These are phyloP conservation scores for Agrocybe praecox DNA, from an alignment of 768 basidiomycete genomes.

Conservation along the genomic window DNA sequence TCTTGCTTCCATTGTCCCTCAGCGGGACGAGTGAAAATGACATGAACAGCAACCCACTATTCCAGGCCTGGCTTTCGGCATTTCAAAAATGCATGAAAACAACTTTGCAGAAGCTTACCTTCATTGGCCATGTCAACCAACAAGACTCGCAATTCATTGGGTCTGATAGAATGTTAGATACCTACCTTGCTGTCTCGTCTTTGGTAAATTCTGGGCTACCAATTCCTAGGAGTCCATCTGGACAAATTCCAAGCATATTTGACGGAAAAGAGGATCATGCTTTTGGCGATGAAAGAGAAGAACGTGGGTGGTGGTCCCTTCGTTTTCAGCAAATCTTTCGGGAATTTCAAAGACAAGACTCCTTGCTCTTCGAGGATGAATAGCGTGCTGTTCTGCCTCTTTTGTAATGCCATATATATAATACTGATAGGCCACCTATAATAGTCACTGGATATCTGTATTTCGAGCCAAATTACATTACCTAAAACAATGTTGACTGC, in stretches of 20 bases:
- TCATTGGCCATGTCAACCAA: constrained; percentile 22
- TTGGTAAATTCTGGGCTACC: constrained; percentile 50
- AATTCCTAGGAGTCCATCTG: constrained; percentile 74
- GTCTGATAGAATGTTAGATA: constrained; percentile 27
- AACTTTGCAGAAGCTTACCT: constrained; percentile 41
- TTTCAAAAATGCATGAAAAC: constrained; percentile 54
- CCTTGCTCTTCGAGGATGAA: constrained; percentile 17
- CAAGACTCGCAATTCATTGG: constrained; percentile 20
- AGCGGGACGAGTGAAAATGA: neutral
- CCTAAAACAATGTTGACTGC: too few relatives aligned
- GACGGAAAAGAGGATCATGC: constrained; percentile 8
- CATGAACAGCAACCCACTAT: neutral
- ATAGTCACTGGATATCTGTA: neutral
- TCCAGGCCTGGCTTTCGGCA: constrained; percentile 49
- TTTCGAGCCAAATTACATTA: too few relatives aligned
- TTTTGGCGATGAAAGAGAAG: constrained; percentile 25
- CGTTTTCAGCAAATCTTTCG: constrained; percentile 33
- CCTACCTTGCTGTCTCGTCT: constrained; percentile 34
- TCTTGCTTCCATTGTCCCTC: constrained; percentile 12
- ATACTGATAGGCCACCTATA: neutral
- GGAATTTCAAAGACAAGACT: constrained; percentile 49
- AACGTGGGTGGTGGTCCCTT: constrained; percentile 30
- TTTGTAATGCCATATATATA: constrained; percentile 1
- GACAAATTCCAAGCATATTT: constrained; percentile 42
- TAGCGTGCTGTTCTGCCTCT: constrained; percentile 14